Conservation (phyloP, 2,329 filamentous ascomycete species). For the Aotearoamyces nothofagi region DNA sequence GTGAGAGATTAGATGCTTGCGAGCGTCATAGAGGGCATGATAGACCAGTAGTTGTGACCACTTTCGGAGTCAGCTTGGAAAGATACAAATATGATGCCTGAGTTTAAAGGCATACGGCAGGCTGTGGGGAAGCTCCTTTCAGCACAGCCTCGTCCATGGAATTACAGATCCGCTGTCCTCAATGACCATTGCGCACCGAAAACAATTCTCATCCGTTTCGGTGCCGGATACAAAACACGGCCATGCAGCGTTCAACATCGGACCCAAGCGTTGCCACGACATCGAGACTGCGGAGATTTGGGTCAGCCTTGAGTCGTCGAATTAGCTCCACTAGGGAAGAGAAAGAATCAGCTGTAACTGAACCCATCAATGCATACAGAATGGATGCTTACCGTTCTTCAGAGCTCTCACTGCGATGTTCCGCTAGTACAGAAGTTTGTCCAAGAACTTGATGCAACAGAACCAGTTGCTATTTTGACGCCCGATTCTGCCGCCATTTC, state of each 20-base stretch:
- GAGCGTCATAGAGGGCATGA: too few relatives aligned
- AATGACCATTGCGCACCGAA: too few relatives aligned
- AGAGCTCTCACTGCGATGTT: background rate
- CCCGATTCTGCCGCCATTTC: slow-evolving; percentile 1
- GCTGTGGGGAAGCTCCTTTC: too few relatives aligned
- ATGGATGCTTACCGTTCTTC: background rate
- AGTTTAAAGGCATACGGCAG: too few relatives aligned
- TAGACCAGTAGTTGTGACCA: too few relatives aligned
- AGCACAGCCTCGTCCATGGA: too few relatives aligned
- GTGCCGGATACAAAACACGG: too few relatives aligned
- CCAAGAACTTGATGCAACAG: background rate
- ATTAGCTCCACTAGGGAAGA: background rate
- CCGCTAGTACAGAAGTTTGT: background rate
- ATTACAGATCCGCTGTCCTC: too few relatives aligned
- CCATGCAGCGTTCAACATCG: background rate
- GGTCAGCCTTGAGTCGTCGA: background rate
- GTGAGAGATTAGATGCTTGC: too few relatives aligned
- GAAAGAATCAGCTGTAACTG: background rate
- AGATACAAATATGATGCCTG: too few relatives aligned
- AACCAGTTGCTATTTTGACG: background rate
- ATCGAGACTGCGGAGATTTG: background rate
- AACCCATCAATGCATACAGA: background rate
- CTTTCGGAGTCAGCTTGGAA: too few relatives aligned
- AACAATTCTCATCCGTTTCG: too few relatives aligned
- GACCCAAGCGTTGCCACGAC: background rate